phyloP scores from a whole-genome alignment of 208 protist species.

The Porcisia deanei region DNA sequence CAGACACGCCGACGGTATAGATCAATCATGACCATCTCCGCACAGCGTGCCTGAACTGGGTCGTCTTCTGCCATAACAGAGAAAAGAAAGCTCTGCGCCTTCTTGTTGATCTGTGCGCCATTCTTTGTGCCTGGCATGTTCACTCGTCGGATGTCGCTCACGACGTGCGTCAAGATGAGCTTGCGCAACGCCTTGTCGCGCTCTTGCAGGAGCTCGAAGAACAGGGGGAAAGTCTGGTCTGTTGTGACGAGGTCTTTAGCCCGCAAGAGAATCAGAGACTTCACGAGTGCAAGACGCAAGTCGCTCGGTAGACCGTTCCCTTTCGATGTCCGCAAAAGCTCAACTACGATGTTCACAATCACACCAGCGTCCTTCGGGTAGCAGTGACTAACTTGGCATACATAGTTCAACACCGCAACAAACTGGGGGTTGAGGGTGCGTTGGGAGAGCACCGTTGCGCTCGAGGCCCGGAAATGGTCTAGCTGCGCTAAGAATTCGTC shows the following conservation, averaged over 20 bases:
- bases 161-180: conserved; percentile 92
- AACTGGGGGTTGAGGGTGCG: conserved; percentile 85
- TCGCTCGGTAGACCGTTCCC: conserved; percentile 76
- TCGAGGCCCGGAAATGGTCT: conserved; percentile 93
- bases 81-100: conserved; percentile 96
- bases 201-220: conserved; percentile 96
- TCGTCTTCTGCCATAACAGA: conserved; percentile 93
- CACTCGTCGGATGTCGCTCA: conserved; percentile 94
- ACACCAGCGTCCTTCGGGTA: conserved; percentile 88
- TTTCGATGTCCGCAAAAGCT: conserved; percentile 85
- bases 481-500: conserved; percentile 96
- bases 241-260: conserved; percentile 89
- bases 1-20: conserved; percentile 97
- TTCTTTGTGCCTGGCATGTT: conserved; percentile 91
- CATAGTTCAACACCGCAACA: conserved; percentile 81
- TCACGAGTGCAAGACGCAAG: conserved; percentile 87
- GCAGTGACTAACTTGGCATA: conserved; percentile 89
- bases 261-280: conserved; percentile 94
- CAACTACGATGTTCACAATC: conserved; percentile 82
- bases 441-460: conserved; percentile 91
- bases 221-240: conserved; percentile 91
- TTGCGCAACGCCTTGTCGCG: conserved; percentile 94
- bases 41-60: conserved; percentile 92
- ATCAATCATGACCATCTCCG: conserved; percentile 97
- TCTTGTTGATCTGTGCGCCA: conserved; percentile 91